These are phyloP conservation scores for Phytophthora pisi DNA, from an alignment of 352 stramenopile species.

Conservation along the genomic window DNA sequence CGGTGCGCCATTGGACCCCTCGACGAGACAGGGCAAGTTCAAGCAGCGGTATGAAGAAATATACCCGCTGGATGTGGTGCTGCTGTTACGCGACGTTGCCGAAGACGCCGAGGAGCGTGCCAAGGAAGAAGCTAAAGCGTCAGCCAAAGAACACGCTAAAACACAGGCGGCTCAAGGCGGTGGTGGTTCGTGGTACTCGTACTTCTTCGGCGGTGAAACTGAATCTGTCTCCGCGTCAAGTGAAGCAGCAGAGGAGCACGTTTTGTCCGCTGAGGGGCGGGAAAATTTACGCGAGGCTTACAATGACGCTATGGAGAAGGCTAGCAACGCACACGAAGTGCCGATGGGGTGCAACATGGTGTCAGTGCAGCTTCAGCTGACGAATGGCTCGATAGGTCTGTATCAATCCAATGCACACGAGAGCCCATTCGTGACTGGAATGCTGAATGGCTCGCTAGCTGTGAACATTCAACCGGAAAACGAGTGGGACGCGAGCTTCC, in stretches of 20 bases:
- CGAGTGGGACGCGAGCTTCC: constrained; percentile 67
- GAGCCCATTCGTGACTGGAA: constrained; percentile 53
- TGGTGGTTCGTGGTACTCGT: constrained; percentile 76
- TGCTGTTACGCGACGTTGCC: constrained; percentile 61
- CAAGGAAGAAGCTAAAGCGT: constrained; percentile 36
- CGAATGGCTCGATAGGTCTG: constrained; percentile 54
- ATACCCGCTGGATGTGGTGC: constrained; percentile 74
- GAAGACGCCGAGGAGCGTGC: constrained; percentile 62
- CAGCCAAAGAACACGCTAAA: constrained; percentile 24
- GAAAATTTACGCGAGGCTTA: constrained; percentile 77
- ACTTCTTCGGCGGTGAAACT: constrained; percentile 69
- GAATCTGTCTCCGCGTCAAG: constrained; percentile 3
- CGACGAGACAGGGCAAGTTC: constrained; percentile 47
- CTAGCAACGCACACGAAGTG: constrained; percentile 46
- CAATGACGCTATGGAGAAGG: constrained; percentile 68
- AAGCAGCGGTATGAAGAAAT: constrained; percentile 60
- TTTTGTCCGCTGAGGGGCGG: constrained; percentile 69
- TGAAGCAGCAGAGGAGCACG: constrained; percentile 39
- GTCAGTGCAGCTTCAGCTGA: constrained; percentile 68
- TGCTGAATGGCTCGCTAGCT: constrained; percentile 53
- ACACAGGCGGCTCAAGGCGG: constrained; percentile 24
- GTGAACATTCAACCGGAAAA: constrained; percentile 72
- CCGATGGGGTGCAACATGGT: constrained; percentile 73
- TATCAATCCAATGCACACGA: constrained; percentile 53
- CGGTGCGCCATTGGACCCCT: constrained; percentile 38